Base-by-base conservation (phyloP, 176 grass and related monocot species). In the sorghum (Sorghum bicolor) region DNA sequence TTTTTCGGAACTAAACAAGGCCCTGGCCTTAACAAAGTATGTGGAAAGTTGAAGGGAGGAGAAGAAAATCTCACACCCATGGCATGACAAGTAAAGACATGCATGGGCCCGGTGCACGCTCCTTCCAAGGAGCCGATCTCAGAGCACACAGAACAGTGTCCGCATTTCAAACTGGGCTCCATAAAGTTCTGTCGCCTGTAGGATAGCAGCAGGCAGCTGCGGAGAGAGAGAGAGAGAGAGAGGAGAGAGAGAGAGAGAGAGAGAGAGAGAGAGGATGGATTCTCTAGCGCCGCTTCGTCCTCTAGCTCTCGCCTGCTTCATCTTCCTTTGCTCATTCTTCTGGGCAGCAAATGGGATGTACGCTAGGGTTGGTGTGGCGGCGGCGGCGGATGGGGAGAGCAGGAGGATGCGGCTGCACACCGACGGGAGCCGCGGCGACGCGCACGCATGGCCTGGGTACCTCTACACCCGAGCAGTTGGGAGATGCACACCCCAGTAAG, bases 401-500 rank as follows among this genome's bases (percentile, higher is more conserved):
- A 73, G 87, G 61, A 72, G 82, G 50, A 36, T 73, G 45, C 38
- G 20, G 82, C 67, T 83, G 74, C 72, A 83, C 73, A 29, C 84
- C 34, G 62, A 57, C 24, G 81, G 80, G 77, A 41, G 75, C 62
- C 28, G 31, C 70, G 75, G 68, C 44, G 26, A 45, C 38, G 68
- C 68, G 57, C 83, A 33, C 1, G 76, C 44, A 62, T 94, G 91
- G 96, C 96, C 96, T 13, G 96, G 96, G 44, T 99, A 90, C 89
- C 89, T 96, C 81, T 99, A 96, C 85, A 89, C 87, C 80, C 88
- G 96, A 87, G 76, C 89, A 3, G 40, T 86, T 11, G 96, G 96
- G 72, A 90, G 86, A 65, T 99, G 96, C 89, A 99, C 96, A 68
- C 91, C 91, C 60, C 93, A 94, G 96, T 99, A 92, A 92, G 82